These are phyloP conservation scores for Apostasia ramifera DNA, from an alignment of 106 monocot genomes.

Conservation along the genomic window DNA sequence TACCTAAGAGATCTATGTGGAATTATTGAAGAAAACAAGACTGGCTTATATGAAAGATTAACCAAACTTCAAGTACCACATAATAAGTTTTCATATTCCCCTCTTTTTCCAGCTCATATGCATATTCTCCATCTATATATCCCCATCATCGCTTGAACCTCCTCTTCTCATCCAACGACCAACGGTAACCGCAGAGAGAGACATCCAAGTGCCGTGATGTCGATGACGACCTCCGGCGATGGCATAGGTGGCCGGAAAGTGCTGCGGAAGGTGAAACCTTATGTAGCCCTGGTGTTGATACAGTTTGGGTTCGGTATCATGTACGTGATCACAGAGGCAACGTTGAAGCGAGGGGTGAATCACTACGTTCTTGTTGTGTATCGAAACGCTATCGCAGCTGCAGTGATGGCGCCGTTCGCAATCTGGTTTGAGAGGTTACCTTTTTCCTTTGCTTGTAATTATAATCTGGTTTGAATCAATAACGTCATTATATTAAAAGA, in stretches of 20 bases:
- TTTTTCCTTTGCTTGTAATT: neutral
- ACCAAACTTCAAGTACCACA: no score
- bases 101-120: no score
- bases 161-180: no score
- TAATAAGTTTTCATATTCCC: no score
- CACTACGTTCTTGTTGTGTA: conserved; percentile 68
- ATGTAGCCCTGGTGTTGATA: conserved; percentile 36
- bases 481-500: neutral
- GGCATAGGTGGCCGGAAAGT: conserved; percentile 1
- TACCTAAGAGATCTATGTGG: no score
- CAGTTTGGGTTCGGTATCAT: conserved; percentile 47
- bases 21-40: no score
- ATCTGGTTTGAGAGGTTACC: conserved; percentile 42
- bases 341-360: conserved; percentile 53
- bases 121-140: no score
- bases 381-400: conserved; percentile 39
- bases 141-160: no score
- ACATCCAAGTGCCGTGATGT: no score
- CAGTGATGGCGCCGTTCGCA: conserved; percentile 47
- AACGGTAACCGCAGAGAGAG: no score
- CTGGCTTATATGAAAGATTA: no score
- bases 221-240: no score
- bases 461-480: neutral
- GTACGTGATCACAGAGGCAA: conserved; percentile 30
- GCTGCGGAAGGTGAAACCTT: conserved; percentile 35